These are phyloP conservation scores for Alternaria sp. DNA, from an alignment of 2,329 filamentous ascomycete species.

Conservation along the genomic window DNA sequence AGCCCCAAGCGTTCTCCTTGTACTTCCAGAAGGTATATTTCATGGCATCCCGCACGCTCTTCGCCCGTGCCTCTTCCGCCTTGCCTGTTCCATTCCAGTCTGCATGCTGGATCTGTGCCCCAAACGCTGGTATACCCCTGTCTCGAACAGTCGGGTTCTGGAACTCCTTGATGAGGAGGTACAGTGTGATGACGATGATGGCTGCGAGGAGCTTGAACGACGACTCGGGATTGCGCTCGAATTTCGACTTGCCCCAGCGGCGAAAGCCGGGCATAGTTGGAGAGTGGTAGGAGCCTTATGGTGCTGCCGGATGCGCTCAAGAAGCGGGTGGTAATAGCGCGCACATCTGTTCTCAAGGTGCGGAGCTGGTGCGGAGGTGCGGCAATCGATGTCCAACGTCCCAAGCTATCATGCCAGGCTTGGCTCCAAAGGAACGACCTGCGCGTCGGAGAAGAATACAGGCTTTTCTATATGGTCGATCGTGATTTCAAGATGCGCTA, in stretches of 20 bases:
- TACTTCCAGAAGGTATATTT: conserved; percentile 54
- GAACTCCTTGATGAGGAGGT: conserved; percentile 52
- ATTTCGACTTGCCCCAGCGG: conserved; percentile 50
- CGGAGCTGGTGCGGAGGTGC: conserved; percentile 28
- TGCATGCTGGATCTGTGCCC: conserved; percentile 45
- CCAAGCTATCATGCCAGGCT: conserved; percentile 16
- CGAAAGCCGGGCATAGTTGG: conserved; percentile 47
- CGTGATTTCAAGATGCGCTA: neutral
- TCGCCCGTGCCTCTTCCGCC: conserved; percentile 47
- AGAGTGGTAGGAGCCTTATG: conserved; percentile 15
- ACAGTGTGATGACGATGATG: conserved; percentile 52
- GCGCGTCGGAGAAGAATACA: neutral
- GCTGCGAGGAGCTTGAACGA: conserved; percentile 54
- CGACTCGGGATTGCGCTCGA: conserved; percentile 52
- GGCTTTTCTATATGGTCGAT: neutral
- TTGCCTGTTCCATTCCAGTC: conserved; percentile 48
- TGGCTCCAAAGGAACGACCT: neutral
- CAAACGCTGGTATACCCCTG: conserved; percentile 20
- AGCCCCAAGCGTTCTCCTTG: conserved; percentile 51
- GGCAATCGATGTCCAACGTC: conserved; percentile 7
- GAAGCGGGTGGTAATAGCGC: conserved; percentile 26
- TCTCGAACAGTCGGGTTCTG: conserved; percentile 41
- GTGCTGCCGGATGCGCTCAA: conserved; percentile 25
- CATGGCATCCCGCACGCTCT: conserved; percentile 51
- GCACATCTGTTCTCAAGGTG: conserved; percentile 35